Evolutionary conservation across 2,329 filamentous ascomycete species (phyloP), one percentile per base, ranked within the genome.

Genomic region (Penicillium palitans): DNA sequence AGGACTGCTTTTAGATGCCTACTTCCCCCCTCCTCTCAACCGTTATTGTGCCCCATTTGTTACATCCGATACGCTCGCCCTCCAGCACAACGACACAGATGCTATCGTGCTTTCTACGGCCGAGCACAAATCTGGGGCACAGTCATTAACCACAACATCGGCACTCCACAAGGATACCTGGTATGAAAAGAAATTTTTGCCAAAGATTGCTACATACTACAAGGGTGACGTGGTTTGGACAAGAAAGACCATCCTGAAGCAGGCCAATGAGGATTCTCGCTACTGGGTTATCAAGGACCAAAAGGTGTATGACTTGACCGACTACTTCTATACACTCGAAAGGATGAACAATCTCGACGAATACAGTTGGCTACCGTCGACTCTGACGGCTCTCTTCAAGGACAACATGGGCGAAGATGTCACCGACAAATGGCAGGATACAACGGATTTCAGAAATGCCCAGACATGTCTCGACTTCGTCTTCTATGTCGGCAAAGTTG

Each of bases 161-260:
- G 79, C 78, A 29, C 76, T 97, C 48, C 73, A 83, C 58, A 76
- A 85, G 31, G 79, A 83, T 4, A 81, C 87, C 53, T 99, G 95
- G 95, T 99, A 98, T 73, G 80, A 78, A 48, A 76, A 85, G 1
- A 80, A 70, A 0, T 98, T 98, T 72, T 66, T 89, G 61, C 92
- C 91, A 0, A 85, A 82, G 57, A 96, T 99, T 73, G 86, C 89
- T 66, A 84, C 93, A 50, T 97, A 87, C 73, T 93, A 92, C 76
- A 90, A 96, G 63, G 95, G 95, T 45, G 84, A 93, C 39, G 79
- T 98, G 0, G 95, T 98, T 2, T 90, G 84, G 79, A 83, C 86
- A 42, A 80, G 76, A 46, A 74, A 76, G 1, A 80, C 78, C 2
- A 79, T 99, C 60, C 76, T 83, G 58, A 78, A 75, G 0, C 81